Base-by-base conservation (phyloP, 2,329 filamentous ascomycete species). In the Venturia nashicola region DNA sequence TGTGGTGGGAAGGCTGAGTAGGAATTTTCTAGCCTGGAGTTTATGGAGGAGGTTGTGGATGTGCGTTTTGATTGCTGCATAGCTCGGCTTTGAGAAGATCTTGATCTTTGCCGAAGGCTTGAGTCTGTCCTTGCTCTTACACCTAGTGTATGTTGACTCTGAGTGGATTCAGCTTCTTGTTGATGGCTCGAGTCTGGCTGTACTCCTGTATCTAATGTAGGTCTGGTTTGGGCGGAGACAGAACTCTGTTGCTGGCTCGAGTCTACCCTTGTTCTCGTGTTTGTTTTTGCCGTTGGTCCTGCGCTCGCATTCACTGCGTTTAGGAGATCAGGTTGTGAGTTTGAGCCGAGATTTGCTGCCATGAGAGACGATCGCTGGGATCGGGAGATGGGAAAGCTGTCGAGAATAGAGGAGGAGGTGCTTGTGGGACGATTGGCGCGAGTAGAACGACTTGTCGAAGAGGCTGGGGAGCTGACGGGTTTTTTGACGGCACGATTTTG, bases 351-450 rank as follows among this genome's bases (percentile, higher is more conserved):
- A 12, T 34, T 42, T n/a, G 36, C 27, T 12, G 18, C n/a, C 32
- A 63, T 46, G 51, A 63, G 61, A 9, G 61, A 63, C 8, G 46
- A 57, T 14, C 61, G 14, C 39, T 63, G 61, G 14, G 61, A 63
- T 9, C 61, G 61, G 20, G 61, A 55, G 11, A 63, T 42, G 20
- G 61, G 61, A 23, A 63, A 63, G 14, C 46, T 55, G 51, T 63
- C 61, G 23, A 63, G 61, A 39, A 63, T 63, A 5, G 61, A 63
- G 5, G 61, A 63, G 20, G 46, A 51, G n/a, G 42, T 40, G 36
- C 61, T 63, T 14, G 44, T 32, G 42, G 42, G 42, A 20, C 61
- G 36, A n/a, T 23, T 42, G 27, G 61, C 23, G 9, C 48, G 39
- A 48, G 20, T 46, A 18, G 60, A 51, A 18, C 42, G 60, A 32